Base-by-base conservation (phyloP, 208 protist genomes). In the Wallacemonas sp. region DNA sequence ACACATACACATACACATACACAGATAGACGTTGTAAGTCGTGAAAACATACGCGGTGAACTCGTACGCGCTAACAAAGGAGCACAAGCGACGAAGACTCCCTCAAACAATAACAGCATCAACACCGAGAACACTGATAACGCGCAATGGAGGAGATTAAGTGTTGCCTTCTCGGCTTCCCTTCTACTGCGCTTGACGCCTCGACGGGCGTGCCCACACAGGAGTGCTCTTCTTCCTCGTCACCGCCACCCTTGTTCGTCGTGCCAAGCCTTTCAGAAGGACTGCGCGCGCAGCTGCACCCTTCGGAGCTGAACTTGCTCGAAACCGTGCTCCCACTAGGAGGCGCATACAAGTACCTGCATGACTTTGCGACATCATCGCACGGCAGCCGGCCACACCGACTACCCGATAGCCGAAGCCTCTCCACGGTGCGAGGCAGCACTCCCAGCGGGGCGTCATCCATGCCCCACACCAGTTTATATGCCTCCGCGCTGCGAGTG, bases 61-160 rank as follows among this genome's bases (percentile, higher is more conserved):
- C n/a, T n/a, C n/a, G n/a, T n/a, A n/a, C n/a, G n/a, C n/a, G n/a
- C n/a, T n/a, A n/a, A n/a, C n/a, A n/a, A n/a, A n/a, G n/a, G n/a
- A n/a, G n/a, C n/a, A n/a, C n/a, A n/a, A n/a, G n/a, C n/a, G n/a
- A n/a, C n/a, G n/a, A n/a, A n/a, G n/a, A n/a, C n/a, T n/a, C n/a
- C n/a, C n/a, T n/a, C n/a, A n/a, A n/a, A n/a, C n/a, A n/a, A n/a
- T n/a, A n/a, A n/a, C n/a, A n/a, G n/a, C n/a, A n/a, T n/a, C n/a
- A n/a, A n/a, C n/a, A n/a, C n/a, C n/a, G n/a, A n/a, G 36, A 41
- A 41, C 36, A 41, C 36, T n/a, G n/a, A n/a, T n/a, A 41, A 41
- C 14, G 14, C 14, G 14, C 9, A 41, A 95, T 95, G 90, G 90
- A 95, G 70, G 90, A 95, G 59, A 42, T 95, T n/a, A 79, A 92